Percentiles rank a stretch among this genome's conserved stretches.
Evolutionary conservation across 371 early-diverging fungal species (phyloP).

Genomic region (Sporodiniella umbellata): DNA sequence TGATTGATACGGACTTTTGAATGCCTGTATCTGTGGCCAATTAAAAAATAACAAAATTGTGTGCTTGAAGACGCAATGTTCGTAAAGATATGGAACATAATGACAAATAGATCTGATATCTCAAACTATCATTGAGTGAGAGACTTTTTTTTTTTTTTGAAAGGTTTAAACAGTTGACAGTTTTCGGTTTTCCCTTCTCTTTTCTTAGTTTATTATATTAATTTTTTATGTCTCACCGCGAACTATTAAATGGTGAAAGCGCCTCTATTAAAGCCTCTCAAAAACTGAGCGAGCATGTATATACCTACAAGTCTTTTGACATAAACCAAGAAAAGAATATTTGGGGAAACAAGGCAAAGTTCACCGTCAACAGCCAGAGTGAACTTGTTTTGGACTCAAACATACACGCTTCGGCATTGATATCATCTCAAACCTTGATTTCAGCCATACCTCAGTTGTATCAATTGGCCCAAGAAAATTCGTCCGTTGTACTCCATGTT

Average conservation of each 20-base stretch:
- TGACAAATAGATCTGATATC: neutral
- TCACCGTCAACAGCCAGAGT: conserved; percentile 18
- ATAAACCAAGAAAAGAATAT: conserved; percentile 6
- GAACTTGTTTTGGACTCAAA: neutral
- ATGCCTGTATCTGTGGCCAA: conserved; percentile 7
- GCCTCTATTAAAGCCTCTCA: conserved; percentile 71
- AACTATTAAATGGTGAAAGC: conserved; percentile 49
- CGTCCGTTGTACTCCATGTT: conserved; percentile 59
- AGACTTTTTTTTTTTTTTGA: neutral
- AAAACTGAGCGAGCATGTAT: conserved; percentile 66
- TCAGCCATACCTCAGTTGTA: conserved; percentile 66
- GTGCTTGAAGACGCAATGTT: conserved; percentile 35
- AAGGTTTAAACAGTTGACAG: too few relatives aligned
- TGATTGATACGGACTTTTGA: neutral
- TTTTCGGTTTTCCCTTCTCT: conserved; percentile 1
- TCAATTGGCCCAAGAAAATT: conserved; percentile 45
- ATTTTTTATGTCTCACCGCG: conserved; percentile 3
- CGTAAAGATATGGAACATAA: conserved; percentile 14
- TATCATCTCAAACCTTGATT: conserved; percentile 54
- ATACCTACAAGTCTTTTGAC: conserved; percentile 44
- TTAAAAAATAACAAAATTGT: conserved; percentile 19
- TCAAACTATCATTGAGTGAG: neutral
- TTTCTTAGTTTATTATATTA: conserved; percentile 6
- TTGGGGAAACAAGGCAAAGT: conserved; percentile 13
- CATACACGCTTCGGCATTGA: conserved; percentile 40